Evolutionary conservation across 805 yeast genomes (phyloP).

Genomic region (Naumovozyma dairenensis): DNA sequence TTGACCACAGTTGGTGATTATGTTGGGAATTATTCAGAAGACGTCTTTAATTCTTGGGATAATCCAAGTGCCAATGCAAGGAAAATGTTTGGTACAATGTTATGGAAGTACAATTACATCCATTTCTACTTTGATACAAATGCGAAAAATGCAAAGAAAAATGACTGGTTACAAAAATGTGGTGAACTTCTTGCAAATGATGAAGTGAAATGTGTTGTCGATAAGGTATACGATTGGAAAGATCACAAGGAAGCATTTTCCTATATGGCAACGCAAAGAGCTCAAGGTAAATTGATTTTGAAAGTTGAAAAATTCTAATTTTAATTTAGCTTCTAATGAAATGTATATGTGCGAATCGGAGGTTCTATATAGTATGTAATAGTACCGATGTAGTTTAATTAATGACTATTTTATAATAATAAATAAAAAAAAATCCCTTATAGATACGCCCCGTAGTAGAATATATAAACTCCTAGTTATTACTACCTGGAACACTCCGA

Average conservation of each 20-base stretch:
- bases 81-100: conserved; percentile 27
- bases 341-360: too few species aligned
- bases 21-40: conserved; percentile 32
- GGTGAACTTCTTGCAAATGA: conserved; percentile 38
- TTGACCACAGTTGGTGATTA: conserved; percentile 57
- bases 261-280: conserved; percentile 39
- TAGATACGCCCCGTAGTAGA: too few species aligned
- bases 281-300: conserved; percentile 62
- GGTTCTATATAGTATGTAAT: too few species aligned
- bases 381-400: too few species aligned
- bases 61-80: conserved; percentile 30
- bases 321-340: not conserved
- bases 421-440: too few species aligned
- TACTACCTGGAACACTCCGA: too few species aligned
- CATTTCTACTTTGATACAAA: conserved; percentile 30
- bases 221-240: conserved; percentile 47
- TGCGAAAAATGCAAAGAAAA: conserved; percentile 19
- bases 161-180: conserved; percentile 35
- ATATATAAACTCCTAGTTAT: too few species aligned
- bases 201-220: conserved; percentile 41
- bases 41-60: conserved; percentile 30
- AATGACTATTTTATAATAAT: too few species aligned
- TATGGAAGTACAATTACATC: conserved; percentile 31
- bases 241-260: conserved; percentile 46
- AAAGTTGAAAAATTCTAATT: conserved; percentile 33